A percentile compares a stretch with the other conserved stretches of the same genome.
Evolutionary conservation across 2,329 filamentous ascomycete genomes (phyloP).

Genomic region (Periconia sp.): DNA sequence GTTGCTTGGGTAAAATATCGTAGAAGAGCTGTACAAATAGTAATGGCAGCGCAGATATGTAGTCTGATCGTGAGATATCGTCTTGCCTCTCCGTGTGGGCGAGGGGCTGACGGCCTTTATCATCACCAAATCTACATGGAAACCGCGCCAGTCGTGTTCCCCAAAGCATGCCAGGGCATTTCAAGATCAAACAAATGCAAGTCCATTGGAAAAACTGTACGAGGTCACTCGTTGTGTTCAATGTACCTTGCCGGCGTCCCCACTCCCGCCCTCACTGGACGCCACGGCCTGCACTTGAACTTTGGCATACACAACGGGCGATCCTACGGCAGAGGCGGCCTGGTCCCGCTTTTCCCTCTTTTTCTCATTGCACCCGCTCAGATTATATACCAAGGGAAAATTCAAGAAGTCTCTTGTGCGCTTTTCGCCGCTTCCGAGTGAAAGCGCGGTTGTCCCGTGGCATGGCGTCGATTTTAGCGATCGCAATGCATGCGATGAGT

Average conservation of each 20-base stretch:
- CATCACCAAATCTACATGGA: slow-evolving; percentile 21
- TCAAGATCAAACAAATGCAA: slow-evolving; percentile 12
- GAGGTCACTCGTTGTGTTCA: slow-evolving; percentile 35
- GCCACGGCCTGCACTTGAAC: slow-evolving; percentile 25
- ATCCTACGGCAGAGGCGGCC: slow-evolving; percentile 14
- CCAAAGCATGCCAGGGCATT: slow-evolving; percentile 20
- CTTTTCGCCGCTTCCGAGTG: neutral
- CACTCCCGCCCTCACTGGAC: slow-evolving; percentile 24
- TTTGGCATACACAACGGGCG: slow-evolving; percentile 23
- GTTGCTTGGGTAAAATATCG: slow-evolving; percentile 28
- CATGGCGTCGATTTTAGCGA: neutral
- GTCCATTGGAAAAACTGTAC: slow-evolving; percentile 22
- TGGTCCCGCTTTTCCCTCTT: too few species aligned
- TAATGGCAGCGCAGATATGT: slow-evolving; percentile 28
- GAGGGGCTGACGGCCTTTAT: slow-evolving; percentile 27
- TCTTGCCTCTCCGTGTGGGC: slow-evolving; percentile 24
- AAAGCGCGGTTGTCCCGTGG: slow-evolving; percentile 1
- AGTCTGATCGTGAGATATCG: slow-evolving; percentile 24
- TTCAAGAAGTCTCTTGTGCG: neutral
- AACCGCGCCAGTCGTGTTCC: slow-evolving; percentile 24
- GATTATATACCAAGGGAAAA: too few species aligned
- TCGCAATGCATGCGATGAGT: slow-evolving; percentile 20
- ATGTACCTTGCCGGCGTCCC: slow-evolving; percentile 25
- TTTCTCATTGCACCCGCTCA: too few species aligned
- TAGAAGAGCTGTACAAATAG: slow-evolving; percentile 38